These are phyloP conservation scores for Davidsoniella eucalypti DNA, from an alignment of 2,329 filamentous ascomycete species.

Conservation along the genomic window DNA sequence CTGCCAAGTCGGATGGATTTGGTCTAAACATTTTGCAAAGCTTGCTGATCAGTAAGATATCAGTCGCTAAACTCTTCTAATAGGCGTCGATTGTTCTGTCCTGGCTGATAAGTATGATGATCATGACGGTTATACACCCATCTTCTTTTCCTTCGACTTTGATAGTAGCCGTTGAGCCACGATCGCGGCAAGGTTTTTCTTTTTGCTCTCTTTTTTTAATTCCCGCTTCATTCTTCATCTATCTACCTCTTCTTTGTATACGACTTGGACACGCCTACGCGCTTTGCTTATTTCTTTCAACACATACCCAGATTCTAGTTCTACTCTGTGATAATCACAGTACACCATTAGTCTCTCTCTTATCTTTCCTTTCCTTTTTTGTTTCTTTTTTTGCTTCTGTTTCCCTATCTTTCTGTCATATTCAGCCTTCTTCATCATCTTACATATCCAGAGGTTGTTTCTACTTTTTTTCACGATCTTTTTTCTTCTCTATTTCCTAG, in stretches of 20 bases:
- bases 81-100: background rate
- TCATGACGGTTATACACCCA: too few species aligned
- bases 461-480: background rate
- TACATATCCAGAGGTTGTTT: background rate
- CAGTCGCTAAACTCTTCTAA: background rate
- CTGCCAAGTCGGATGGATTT: constrained; percentile 84
- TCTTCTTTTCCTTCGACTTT: background rate
- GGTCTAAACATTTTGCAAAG: constrained; percentile 92
- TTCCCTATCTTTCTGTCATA: background rate
- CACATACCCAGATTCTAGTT: background rate
- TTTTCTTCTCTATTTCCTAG: background rate
- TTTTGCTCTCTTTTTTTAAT: constrained; percentile 6
- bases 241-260: background rate
- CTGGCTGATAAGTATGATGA: too few species aligned
- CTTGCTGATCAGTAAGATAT: constrained; percentile 31
- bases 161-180: background rate
- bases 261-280: background rate
- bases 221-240: constrained; percentile 9
- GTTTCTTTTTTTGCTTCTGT: background rate
- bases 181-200: background rate
- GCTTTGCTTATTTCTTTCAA: background rate
- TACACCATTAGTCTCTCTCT: too few species aligned
- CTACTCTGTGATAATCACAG: background rate
- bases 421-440: background rate
- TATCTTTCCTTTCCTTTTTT: background rate